Evolutionary conservation across 2,329 filamentous ascomycete species (phyloP).

Genomic region (Cercospora sojina): DNA sequence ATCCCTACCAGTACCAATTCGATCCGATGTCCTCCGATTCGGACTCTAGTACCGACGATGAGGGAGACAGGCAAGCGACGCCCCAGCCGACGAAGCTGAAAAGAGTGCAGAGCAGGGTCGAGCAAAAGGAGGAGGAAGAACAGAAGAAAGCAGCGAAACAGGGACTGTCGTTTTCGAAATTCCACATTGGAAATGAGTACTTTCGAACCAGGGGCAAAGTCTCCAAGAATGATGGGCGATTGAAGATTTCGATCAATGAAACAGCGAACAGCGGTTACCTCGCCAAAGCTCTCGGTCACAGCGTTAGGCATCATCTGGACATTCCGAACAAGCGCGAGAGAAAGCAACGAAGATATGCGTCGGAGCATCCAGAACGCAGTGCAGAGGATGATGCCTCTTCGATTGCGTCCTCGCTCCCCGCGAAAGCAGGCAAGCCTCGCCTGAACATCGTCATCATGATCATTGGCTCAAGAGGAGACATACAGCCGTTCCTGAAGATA

Average conservation of each 20-base stretch:
- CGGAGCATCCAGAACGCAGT: slow-evolving; percentile 19
- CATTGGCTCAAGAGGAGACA: slow-evolving; percentile 75
- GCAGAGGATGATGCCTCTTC: slow-evolving; percentile 27
- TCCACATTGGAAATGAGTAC: slow-evolving; percentile 63
- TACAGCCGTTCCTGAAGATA: slow-evolving; percentile 75
- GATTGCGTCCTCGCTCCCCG: slow-evolving; percentile 31
- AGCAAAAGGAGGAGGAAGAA: slow-evolving; percentile 19
- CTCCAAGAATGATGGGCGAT: slow-evolving; percentile 65
- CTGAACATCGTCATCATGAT: slow-evolving; percentile 83
- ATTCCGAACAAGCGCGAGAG: slow-evolving; percentile 32
- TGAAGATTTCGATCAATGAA: slow-evolving; percentile 72
- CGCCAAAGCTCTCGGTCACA: slow-evolving; percentile 68
- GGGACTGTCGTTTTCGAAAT: slow-evolving; percentile 49
- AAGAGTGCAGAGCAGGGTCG: slow-evolving; percentile 8
- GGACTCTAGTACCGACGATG: slow-evolving; percentile 35
- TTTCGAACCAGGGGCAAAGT: slow-evolving; percentile 65
- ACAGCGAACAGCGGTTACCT: slow-evolving; percentile 68
- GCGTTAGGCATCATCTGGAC: slow-evolving; percentile 57
- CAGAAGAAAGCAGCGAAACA: slow-evolving; percentile 19
- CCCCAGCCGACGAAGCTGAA: not conserved
- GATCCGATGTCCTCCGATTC: slow-evolving; percentile 33
- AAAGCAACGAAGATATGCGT: slow-evolving; percentile 37
- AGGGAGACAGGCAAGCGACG: slow-evolving; percentile 24
- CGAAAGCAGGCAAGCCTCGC: slow-evolving; percentile 42
- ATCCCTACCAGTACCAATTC: slow-evolving; percentile 31